A percentile compares a stretch with the other conserved stretches of the same genome.
Conservation (phyloP, 257 asterid species). For the Verbena officinalis region DNA sequence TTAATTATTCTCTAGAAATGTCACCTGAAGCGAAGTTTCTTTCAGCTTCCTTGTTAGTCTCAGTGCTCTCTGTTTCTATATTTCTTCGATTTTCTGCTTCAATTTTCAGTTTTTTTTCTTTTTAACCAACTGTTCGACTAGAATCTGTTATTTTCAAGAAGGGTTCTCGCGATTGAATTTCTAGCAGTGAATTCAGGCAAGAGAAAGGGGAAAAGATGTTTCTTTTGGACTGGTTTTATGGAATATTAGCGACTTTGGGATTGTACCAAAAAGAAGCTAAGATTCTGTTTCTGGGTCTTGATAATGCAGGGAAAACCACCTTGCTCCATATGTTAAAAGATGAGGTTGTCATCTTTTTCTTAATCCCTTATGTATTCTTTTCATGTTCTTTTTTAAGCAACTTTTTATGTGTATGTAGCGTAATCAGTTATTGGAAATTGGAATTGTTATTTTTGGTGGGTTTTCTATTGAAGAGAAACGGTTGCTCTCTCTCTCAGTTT, state of each 20-base stretch:
- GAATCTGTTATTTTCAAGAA: background rate
- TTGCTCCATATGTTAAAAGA: conserved; percentile 52
- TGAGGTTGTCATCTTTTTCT: conserved; percentile 29
- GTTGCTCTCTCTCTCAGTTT: too few species aligned
- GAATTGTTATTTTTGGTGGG: background rate
- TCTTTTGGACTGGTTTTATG: conserved; percentile 55
- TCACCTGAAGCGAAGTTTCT: background rate
- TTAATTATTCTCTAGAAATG: conserved; percentile 4
- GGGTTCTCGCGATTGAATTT: background rate
- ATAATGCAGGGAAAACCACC: conserved; percentile 57
- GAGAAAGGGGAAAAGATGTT: conserved; percentile 34
- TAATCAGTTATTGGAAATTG: background rate
- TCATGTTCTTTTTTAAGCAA: background rate
- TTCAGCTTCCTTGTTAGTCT: too few species aligned
- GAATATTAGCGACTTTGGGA: conserved; percentile 44
- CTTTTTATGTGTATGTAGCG: background rate
- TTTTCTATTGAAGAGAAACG: background rate
- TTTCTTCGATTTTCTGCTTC: background rate
- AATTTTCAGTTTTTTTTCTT: background rate
- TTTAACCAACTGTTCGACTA: background rate
- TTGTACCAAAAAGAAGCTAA: conserved; percentile 52
- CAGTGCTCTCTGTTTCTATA: background rate
- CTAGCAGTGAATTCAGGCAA: background rate
- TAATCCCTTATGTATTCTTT: background rate
- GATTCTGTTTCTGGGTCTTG: conserved; percentile 52